These are phyloP conservation scores for Phialemoniopsis sp. DNA, from an alignment of 2,329 filamentous ascomycete genomes.

Conservation along the genomic window DNA sequence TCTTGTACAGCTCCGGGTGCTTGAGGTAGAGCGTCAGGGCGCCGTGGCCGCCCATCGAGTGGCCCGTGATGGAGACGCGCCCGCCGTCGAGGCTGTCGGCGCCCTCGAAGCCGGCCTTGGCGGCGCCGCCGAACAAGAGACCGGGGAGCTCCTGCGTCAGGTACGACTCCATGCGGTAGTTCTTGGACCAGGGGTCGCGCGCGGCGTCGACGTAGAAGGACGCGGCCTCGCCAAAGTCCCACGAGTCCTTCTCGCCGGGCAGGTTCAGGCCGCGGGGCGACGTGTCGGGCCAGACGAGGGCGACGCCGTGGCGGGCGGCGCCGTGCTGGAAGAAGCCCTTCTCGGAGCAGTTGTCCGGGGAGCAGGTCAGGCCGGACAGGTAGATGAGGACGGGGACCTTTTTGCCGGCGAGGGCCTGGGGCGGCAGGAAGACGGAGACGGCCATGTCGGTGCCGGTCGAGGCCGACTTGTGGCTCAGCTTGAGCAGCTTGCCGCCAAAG, in stretches of 20 bases:
- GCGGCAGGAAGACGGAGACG: constrained; percentile 87
- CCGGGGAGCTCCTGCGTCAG: constrained; percentile 82
- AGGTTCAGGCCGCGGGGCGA: constrained; percentile 81
- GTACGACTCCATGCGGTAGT: constrained; percentile 96
- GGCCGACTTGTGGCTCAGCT: constrained; percentile 80
- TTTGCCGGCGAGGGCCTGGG: constrained; percentile 51
- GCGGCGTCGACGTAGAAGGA: constrained; percentile 94
- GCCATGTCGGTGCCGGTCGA: constrained; percentile 84
- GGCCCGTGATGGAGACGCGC: constrained; percentile 81
- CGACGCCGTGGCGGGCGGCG: constrained; percentile 77
- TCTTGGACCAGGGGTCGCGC: constrained; percentile 63
- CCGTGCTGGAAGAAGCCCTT: constrained; percentile 88
- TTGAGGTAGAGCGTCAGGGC: constrained; percentile 89
- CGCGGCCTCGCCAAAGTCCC: constrained; percentile 88
- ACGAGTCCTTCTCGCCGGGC: constrained; percentile 79
- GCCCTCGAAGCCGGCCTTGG: constrained; percentile 42
- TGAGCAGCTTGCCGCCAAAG: constrained; percentile 92
- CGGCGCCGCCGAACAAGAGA: constrained; percentile 59
- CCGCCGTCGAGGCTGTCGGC: constrained; percentile 60
- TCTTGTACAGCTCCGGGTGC: constrained; percentile 86
- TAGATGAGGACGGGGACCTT: constrained; percentile 87
- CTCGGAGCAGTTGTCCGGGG: constrained; percentile 78
- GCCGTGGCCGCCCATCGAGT: constrained; percentile 97
- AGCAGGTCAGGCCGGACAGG: constrained; percentile 91
- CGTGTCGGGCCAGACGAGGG: constrained; percentile 93